Evolutionary conservation across 2,329 filamentous ascomycete genomes (phyloP).

Genomic region (Trichophyton rubrum): DNA sequence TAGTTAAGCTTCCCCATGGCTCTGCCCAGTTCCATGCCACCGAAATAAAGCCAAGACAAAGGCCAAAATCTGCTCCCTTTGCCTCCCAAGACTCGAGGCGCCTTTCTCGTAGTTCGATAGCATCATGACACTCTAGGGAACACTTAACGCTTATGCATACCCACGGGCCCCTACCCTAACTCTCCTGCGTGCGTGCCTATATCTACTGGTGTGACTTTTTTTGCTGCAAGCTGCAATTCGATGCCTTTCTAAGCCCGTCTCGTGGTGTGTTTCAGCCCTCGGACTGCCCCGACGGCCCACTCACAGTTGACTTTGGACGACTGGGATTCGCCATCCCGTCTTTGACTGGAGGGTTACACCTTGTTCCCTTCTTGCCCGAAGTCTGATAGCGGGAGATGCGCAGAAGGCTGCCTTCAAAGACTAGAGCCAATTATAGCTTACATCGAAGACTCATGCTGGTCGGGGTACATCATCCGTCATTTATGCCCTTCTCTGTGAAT

Average conservation of each 20-base stretch:
- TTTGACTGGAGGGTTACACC: neutral
- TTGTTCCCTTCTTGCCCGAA: neutral
- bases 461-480: neutral
- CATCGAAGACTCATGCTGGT: neutral
- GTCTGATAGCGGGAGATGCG: neutral
- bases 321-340: neutral
- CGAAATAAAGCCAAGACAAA: neutral
- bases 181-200: neutral
- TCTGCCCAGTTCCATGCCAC: neutral
- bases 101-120: neutral
- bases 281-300: neutral
- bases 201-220: no score
- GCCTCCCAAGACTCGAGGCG: neutral
- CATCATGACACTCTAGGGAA: neutral
- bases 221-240: neutral
- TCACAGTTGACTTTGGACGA: neutral
- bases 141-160: neutral
- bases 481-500: neutral
- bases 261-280: neutral
- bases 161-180: neutral
- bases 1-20: neutral
- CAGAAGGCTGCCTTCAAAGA: neutral
- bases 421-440: neutral
- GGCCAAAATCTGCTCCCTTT: neutral
- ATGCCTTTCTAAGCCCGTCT: neutral